A percentile compares a stretch with the other conserved stretches of the same genome.
These are phyloP conservation scores for Trichaptum fuscoviolaceum DNA, from an alignment of 768 basidiomycete genomes.

Conservation along the genomic window DNA sequence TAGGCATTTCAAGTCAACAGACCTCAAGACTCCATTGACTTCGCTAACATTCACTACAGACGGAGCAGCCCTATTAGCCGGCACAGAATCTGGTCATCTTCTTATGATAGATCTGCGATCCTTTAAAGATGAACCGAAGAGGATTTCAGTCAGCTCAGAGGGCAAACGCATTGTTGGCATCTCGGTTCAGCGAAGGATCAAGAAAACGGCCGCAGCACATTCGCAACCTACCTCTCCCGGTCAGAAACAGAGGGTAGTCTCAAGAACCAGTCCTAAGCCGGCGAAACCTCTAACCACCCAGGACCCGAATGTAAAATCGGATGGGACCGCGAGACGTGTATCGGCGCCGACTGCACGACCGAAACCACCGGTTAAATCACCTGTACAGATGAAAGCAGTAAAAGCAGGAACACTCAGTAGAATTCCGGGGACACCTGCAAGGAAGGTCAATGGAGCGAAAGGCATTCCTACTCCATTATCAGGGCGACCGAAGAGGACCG, in stretches of 20 bases:
- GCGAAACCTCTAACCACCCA: not conserved
- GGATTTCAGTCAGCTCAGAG: slow-evolving; percentile 43
- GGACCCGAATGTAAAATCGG: not conserved
- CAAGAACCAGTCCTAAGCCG: slow-evolving; percentile 10
- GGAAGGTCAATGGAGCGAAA: not conserved
- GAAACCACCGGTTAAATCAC: not conserved
- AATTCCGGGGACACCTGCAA: not conserved
- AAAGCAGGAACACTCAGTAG: not conserved
- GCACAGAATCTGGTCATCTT: slow-evolving; percentile 60
- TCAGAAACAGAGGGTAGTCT: slow-evolving; percentile 20
- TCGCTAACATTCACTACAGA: slow-evolving; percentile 65
- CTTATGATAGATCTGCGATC: slow-evolving; percentile 58
- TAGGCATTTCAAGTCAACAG: slow-evolving; percentile 57
- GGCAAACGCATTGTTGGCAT: slow-evolving; percentile 47
- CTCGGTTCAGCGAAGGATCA: slow-evolving; percentile 47
- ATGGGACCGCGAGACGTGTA: not conserved
- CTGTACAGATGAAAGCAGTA: not conserved
- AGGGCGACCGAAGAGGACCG: not conserved
- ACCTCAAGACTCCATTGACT: slow-evolving; percentile 48
- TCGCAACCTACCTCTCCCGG: slow-evolving; percentile 12
- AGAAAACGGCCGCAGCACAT: not conserved
- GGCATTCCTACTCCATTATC: not conserved
- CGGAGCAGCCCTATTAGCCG: slow-evolving; percentile 60
- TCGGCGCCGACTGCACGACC: not conserved
- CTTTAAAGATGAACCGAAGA: slow-evolving; percentile 59